A percentile compares a stretch with the other conserved stretches of the same genome.
These are phyloP conservation scores for Stemphylium lycopersici DNA, from an alignment of 2,329 filamentous ascomycete species.

Conservation along the genomic window DNA sequence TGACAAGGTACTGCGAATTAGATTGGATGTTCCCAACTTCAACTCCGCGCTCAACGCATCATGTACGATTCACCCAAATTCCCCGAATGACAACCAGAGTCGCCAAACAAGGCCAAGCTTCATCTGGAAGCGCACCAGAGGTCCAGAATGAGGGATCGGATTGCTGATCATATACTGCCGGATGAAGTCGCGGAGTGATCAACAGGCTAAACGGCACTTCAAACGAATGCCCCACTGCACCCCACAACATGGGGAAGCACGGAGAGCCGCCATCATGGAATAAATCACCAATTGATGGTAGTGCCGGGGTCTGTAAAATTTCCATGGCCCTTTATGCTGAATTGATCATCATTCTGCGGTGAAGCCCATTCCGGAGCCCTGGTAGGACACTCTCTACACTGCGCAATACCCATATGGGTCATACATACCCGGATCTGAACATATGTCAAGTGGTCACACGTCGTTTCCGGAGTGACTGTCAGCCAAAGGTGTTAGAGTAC, in stretches of 20 bases:
- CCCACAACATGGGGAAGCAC: conserved; percentile 33
- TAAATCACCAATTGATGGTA: conserved; percentile 21
- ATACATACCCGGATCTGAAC: conserved; percentile 13
- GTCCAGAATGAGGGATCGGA: neutral
- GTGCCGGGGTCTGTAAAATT: conserved; percentile 22
- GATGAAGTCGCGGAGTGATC: conserved; percentile 26
- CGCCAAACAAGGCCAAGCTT: conserved; percentile 6
- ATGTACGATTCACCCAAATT: neutral
- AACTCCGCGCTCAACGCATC: neutral
- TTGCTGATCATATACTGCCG: conserved; percentile 23
- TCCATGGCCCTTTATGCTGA: conserved; percentile 6
- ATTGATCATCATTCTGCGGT: conserved; percentile 4
- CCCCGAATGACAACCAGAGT: neutral
- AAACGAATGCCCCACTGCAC: conserved; percentile 29
- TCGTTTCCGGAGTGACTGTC: neutral
- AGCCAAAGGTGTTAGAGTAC: conserved; percentile 31
- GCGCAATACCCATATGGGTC: conserved; percentile 9
- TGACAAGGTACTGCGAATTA: too few species aligned
- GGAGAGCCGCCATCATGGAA: conserved; percentile 22
- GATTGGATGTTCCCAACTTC: neutral
- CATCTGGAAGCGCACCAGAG: neutral
- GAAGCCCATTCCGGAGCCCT: conserved; percentile 2
- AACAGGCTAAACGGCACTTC: conserved; percentile 42
- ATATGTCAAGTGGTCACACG: conserved; percentile 18
- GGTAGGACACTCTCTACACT: neutral